Evolutionary conservation across 306 rosid genomes (phyloP), one percentile per base, ranked within the genome.

Genomic region (Gynostemma pentaphyllum): DNA sequence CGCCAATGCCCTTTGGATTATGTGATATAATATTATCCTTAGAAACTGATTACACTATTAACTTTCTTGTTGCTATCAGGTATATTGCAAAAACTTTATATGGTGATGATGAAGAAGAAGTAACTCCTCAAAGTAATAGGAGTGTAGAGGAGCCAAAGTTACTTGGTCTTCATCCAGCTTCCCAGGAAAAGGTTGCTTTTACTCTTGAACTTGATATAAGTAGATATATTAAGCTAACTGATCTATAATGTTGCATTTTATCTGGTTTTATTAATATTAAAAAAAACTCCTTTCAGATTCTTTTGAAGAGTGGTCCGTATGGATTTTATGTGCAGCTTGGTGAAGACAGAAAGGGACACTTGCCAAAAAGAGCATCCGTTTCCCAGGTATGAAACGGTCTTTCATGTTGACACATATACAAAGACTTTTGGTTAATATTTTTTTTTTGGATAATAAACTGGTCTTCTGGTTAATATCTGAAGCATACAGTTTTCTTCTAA

Each of bases 261-360:
- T 70, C 40, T 72, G 30, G 53, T 18, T 66, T 39, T 24, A 30
- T 39, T 51, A 45, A 45, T 28, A 6, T 48, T 10, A 36, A 23
- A 29, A 29, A 4, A 4, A 50, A 24, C 66, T 62, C 54, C 66
- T 50, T 41, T 71, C 85, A 92, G 99, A 68, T 94, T 81, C 82
- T 88, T 74, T 74, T 94, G 75, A 94, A 94, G 82, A 68, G 45
- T 27, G 99, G 99, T 64, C 96, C 99, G 40, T 88, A 81, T 56
- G 99, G 99, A 66, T 75, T 62, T 40, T 94, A 94, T 71, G 86
- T 94, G 62, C 99, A 94, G 74, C 97, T 86, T 36, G 96, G 99
- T 54, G 97, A 88, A 76, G 99, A 94, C 74, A 81, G 76, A 79
- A 94, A 84, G 72, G 89, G 84, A 45, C 76, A 70, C 74, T 11